These are phyloP conservation scores for Mycena crocata DNA, from an alignment of 768 basidiomycete species.

Conservation along the genomic window DNA sequence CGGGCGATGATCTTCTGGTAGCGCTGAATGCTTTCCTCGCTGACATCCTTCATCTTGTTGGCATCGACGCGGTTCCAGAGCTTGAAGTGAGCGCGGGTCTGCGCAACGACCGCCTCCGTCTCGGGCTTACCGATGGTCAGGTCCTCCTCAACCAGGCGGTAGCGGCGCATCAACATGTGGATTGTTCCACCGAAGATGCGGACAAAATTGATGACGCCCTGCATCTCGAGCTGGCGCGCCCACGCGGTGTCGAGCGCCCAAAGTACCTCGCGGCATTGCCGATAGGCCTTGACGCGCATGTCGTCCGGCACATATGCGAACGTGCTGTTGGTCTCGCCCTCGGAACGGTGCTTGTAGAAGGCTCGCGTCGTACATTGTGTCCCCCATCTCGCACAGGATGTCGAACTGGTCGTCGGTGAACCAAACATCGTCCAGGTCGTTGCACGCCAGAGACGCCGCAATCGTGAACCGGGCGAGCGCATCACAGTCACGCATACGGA, in stretches of 20 bases:
- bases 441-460: neutral
- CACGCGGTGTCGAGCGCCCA: neutral
- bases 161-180: neutral
- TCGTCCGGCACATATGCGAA: neutral
- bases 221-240: too few relatives aligned
- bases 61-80: constrained; percentile 2
- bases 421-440: neutral
- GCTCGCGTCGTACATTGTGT: constrained; percentile 14
- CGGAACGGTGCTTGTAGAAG: constrained; percentile 6
- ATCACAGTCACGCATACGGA: constrained; percentile 11
- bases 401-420: constrained; percentile 2
- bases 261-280: too few relatives aligned
- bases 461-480: neutral
- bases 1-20: neutral
- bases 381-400: neutral
- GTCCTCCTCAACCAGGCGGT: neutral
- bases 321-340: neutral
- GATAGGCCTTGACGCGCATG: neutral
- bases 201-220: neutral
- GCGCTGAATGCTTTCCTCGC: neutral
- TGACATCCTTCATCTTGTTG: neutral
- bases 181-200: neutral
- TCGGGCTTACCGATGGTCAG: neutral
- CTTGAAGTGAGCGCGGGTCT: neutral
- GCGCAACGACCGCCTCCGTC: neutral